Conservation (phyloP, 2,329 filamentous ascomycete genomes). For the Venturia oleaginea region DNA sequence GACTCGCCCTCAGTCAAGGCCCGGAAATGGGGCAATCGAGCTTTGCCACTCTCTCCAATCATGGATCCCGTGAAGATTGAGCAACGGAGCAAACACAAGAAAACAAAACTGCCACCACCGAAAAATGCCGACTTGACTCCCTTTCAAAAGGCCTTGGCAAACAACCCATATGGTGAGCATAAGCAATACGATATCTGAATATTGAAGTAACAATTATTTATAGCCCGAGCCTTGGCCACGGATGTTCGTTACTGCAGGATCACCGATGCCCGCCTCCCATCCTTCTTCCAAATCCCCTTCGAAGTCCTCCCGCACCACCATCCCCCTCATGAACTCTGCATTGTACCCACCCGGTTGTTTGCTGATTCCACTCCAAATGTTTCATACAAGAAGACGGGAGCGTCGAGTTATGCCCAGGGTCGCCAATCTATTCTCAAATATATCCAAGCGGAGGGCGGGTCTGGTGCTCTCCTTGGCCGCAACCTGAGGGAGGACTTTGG, state of each 20-base stretch:
- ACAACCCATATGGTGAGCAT: constrained; percentile 11
- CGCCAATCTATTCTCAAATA: background rate
- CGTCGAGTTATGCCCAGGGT: background rate
- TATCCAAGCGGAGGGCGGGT: background rate
- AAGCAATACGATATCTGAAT: too few relatives aligned
- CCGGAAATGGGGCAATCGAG: constrained; percentile 1
- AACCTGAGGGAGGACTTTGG: background rate
- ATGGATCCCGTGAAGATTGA: constrained; percentile 12
- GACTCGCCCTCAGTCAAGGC: background rate
- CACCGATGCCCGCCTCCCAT: constrained; percentile 11
- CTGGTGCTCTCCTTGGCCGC: background rate
- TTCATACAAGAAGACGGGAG: background rate
- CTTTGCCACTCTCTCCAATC: constrained; percentile 13
- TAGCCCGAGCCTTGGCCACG: constrained; percentile 10
- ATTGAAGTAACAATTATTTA: background rate
- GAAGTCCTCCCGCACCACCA: background rate
- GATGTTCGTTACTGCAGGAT: background rate
- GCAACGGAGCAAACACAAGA: constrained; percentile 3
- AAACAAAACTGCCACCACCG: background rate
- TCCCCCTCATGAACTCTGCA: background rate
- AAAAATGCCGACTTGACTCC: constrained; percentile 7
- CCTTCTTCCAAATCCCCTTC: constrained; percentile 12
- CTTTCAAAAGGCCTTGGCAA: constrained; percentile 10
- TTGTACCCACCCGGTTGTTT: background rate
- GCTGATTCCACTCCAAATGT: background rate